Evolutionary conservation across 495 filamentous ascomycete genomes (phyloP).

Genomic region (Letharia columbiana): DNA sequence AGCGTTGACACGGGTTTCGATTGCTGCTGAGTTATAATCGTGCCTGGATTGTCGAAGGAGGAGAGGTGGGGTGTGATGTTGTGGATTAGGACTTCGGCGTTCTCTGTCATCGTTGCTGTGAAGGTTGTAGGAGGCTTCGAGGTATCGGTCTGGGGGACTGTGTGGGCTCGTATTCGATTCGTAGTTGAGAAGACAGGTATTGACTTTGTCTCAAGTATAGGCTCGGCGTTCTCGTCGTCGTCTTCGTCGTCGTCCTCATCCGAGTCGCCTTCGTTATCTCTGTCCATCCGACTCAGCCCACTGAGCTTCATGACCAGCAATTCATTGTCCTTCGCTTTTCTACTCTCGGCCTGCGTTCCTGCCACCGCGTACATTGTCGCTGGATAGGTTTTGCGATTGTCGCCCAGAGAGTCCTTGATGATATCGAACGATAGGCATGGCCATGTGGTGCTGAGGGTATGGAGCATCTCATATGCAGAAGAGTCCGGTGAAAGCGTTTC

Average conservation of each 20-base stretch:
- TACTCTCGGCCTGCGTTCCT: constrained; percentile 80
- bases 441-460: constrained; percentile 85
- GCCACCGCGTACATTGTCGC: constrained; percentile 89
- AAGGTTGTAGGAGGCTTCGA: constrained; percentile 66
- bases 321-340: constrained; percentile 73
- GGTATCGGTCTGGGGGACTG: constrained; percentile 59
- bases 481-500: constrained; percentile 85
- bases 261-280: constrained; percentile 53
- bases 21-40: constrained; percentile 64
- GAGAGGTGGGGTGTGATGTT: constrained; percentile 79
- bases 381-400: constrained; percentile 82
- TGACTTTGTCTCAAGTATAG: constrained; percentile 84
- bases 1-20: constrained; percentile 81
- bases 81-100: constrained; percentile 80
- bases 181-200: constrained; percentile 79
- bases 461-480: constrained; percentile 92
- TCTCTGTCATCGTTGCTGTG: constrained; percentile 86
- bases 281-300: constrained; percentile 76
- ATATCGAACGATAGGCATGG: constrained; percentile 96
- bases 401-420: constrained; percentile 75
- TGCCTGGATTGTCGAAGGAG: constrained; percentile 83
- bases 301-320: constrained; percentile 94
- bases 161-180: constrained; percentile 83
- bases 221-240: constrained; percentile 70
- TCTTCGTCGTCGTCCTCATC: constrained; percentile 56